Base-by-base conservation (phyloP, 2,329 filamentous ascomycete species). In the Exophiala calicioides region DNA sequence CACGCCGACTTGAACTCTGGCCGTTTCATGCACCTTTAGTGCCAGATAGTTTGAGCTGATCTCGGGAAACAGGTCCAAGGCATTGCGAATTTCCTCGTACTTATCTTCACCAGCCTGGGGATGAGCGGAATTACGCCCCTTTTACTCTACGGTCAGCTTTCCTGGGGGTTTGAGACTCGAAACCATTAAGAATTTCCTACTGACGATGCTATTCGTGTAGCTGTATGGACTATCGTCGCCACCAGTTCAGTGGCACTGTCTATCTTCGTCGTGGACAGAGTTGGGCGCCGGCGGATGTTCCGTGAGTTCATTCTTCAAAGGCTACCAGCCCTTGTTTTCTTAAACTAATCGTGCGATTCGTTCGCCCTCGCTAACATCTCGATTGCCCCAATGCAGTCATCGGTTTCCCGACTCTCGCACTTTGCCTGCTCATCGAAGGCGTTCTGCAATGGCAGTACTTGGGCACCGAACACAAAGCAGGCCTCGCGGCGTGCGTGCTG, bases 261-360 rank as follows among this genome's bases (percentile, higher is more conserved):
- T 46, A 82, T 86, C 38, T 86, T 86, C 57, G 86, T 82, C 0
- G 68, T 88, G 0, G 84, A 87, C 58, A 73, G 78, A 0, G 84
- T 88, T 42, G 84, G 84, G 4, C 75, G 84, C 9, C 75, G 84
- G 10, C 26, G 16, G 13, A 12, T 52, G 10, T 27, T 52, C 23
- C 26, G 44, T 37, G 26, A 33, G 27, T 21, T 21, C 12, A n/a
- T n/a, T n/a, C n/a, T n/a, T n/a, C n/a, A n/a, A n/a, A n/a, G n/a
- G n/a, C n/a, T n/a, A n/a, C n/a, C n/a, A n/a, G n/a, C n/a, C n/a
- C n/a, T n/a, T n/a, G n/a, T n/a, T n/a, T n/a, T n/a, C n/a, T n/a
- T n/a, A n/a, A n/a, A n/a, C n/a, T n/a, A n/a, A n/a, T n/a, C n/a
- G n/a, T n/a, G n/a, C n/a, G n/a, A n/a, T n/a, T n/a, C n/a, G n/a